These are phyloP conservation scores for Diaporthe sp. DNA, from an alignment of 2,329 filamentous ascomycete species.

Conservation along the genomic window DNA sequence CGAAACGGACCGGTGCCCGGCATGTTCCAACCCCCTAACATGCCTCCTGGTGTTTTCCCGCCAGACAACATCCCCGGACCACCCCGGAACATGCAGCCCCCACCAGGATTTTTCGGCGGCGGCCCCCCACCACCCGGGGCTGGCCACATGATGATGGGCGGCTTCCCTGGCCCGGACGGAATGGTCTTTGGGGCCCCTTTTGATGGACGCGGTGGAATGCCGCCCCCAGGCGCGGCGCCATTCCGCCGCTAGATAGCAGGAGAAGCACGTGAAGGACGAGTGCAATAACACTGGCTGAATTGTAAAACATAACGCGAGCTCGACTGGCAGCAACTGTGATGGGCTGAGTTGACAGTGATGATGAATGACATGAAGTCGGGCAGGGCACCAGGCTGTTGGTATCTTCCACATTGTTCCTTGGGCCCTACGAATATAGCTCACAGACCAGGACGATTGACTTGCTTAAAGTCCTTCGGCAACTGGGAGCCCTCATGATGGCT, in stretches of 20 bases:
- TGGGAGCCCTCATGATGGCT: not conserved
- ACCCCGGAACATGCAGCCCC: conserved; percentile 63
- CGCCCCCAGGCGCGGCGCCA: conserved; percentile 56
- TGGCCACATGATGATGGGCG: conserved; percentile 67
- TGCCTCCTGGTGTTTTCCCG: conserved; percentile 63
- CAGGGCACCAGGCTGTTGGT: not conserved
- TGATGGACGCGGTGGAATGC: conserved; percentile 58
- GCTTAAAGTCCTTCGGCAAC: not conserved
- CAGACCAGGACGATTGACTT: not conserved
- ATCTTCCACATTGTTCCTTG: not conserved
- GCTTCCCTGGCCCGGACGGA: conserved; percentile 68
- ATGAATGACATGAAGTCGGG: not conserved
- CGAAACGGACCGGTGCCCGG: conserved; percentile 67
- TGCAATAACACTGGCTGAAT: conserved; percentile 18
- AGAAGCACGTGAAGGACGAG: not conserved
- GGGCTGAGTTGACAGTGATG: conserved; percentile 15
- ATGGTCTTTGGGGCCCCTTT: conserved; percentile 65
- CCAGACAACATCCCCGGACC: conserved; percentile 65
- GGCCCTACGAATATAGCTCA: not conserved
- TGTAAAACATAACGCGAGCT: conserved; percentile 16
- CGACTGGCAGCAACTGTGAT: conserved; percentile 2
- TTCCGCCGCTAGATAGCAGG: conserved; percentile 38
- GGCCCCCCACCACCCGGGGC: conserved; percentile 55
- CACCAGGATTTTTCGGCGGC: conserved; percentile 70
- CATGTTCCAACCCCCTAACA: conserved; percentile 72